These are phyloP conservation scores for Rhodomyrtus tomentosa DNA, from an alignment of 345 rosid genomes.

Conservation along the genomic window DNA sequence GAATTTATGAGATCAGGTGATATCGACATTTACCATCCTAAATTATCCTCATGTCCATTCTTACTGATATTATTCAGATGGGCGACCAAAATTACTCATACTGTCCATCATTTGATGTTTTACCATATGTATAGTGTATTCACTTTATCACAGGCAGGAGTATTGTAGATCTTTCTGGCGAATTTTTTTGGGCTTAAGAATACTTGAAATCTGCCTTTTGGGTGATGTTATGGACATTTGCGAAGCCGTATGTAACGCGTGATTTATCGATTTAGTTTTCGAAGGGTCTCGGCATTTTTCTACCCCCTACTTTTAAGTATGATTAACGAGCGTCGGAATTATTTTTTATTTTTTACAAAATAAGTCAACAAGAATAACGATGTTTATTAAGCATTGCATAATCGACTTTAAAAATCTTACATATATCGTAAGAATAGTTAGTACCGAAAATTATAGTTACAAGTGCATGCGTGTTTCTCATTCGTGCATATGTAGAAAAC, in stretches of 20 bases:
- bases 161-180: neutral
- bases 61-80: neutral
- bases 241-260: neutral
- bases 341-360: neutral
- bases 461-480: accelerated
- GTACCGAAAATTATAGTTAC: neutral
- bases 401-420: neutral
- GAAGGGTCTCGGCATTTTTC: neutral
- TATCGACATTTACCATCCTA: neutral
- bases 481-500: neutral
- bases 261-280: neutral
- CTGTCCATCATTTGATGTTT: neutral
- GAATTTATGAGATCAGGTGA: neutral
- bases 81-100: neutral
- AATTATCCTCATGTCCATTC: neutral
- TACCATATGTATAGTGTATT: neutral
- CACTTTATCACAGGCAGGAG: neutral
- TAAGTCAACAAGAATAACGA: neutral
- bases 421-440: neutral
- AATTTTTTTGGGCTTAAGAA: neutral
- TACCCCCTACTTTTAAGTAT: neutral
- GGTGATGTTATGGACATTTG: neutral
- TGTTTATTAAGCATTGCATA: neutral
- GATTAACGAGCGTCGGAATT: neutral
- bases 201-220: neutral